phyloP scores from a whole-genome alignment of 805 yeast species.

The Barnettozyma californica region DNA sequence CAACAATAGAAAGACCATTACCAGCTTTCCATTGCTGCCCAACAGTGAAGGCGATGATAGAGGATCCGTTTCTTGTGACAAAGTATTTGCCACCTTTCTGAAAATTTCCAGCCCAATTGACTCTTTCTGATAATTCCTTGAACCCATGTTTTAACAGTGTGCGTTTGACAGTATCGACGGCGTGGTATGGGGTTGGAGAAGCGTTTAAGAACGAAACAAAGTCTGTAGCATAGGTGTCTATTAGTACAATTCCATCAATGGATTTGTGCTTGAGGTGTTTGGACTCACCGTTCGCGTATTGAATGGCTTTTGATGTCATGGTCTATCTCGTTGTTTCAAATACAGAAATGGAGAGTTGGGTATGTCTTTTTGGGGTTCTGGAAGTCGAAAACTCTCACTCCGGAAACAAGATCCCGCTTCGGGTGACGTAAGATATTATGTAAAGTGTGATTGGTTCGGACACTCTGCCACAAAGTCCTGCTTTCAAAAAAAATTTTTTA shows the following conservation, averaged over 20 bases:
- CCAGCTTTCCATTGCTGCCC: conserved; percentile 72
- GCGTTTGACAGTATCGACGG: conserved; percentile 61
- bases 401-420: no score
- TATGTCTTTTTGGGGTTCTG: no score
- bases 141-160: conserved; percentile 60
- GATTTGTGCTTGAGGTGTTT: background rate
- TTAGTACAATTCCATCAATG: conserved; percentile 11
- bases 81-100: conserved; percentile 61
- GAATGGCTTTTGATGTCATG: conserved; percentile 18
- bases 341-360: no score
- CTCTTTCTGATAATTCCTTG: conserved; percentile 64
- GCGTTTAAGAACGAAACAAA: conserved; percentile 74
- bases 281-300: conserved; percentile 25
- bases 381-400: no score
- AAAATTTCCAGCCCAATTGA: conserved; percentile 57
- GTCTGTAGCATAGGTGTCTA: conserved; percentile 30
- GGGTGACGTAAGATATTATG: background rate
- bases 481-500: background rate
- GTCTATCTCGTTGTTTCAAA: background rate
- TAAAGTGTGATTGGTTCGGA: background rate
- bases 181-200: conserved; percentile 95
- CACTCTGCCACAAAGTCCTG: background rate
- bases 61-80: conserved; percentile 86
- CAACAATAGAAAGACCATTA: conserved; percentile 80
- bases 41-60: conserved; percentile 80